Base-by-base conservation (phyloP, 768 basidiomycete genomes). In the Boletellus sp. region DNA sequence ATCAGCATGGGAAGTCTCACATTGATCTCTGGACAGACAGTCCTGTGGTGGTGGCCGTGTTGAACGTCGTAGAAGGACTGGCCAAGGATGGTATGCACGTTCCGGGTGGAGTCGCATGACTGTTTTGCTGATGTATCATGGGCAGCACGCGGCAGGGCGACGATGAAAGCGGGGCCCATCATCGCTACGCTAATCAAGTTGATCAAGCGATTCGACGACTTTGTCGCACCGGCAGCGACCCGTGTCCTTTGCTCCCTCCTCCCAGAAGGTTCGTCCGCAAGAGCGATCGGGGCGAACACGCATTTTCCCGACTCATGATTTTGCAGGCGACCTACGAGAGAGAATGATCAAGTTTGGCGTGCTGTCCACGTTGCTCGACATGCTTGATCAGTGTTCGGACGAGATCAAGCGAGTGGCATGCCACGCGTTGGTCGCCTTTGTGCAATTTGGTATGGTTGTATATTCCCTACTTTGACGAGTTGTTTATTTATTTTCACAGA, bases 161-260 rank as follows among this genome's bases (percentile, higher is more conserved):
- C 31, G 3, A 56, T 60, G 50, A 55, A 36, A 41, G 8, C 35
- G 1, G 48, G 50, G 0, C 41, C 44, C 1, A 54, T 46, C 1
- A 20, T 60, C 7, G 34, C 47, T 9, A 56, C 54, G 0, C 54
- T 67, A 34, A 42, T 64, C 42, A 63, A 44, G 31, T 39, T 67
- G 11, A 42, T 57, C 35, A 50, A 48, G 24, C 47, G 50, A n/a
- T 54, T 32, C 23, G 67, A 69, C 32, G 62, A 68, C 38, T 64
- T 62, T 31, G 65, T 67, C 7, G 54, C 65, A 17, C 64, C 64
- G 1, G 60, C 60, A 15, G 66, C 67, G 11, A 55, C 48, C 3
- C 62, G 55, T 16, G 58, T 61, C 1, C 50, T 66, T 20, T 62
- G 64, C 17, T 52, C 55, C 16, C 52, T 66, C 19, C 60, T 59